These are phyloP conservation scores for Hypseocharis bilobata DNA, from an alignment of 441 rosid species.

Conservation along the genomic window DNA sequence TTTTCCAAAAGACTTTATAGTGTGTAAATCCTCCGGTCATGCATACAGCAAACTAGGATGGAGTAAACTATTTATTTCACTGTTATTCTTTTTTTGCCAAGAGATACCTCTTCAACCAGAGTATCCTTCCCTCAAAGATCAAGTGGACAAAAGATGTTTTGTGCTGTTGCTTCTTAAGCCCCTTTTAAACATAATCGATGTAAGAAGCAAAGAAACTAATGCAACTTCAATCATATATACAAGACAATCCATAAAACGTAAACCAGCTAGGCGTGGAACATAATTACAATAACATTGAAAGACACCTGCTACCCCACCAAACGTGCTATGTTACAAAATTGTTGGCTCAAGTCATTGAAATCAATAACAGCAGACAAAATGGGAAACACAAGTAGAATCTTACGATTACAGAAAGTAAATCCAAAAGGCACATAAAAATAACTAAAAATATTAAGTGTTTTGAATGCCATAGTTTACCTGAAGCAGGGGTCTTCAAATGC, in stretches of 20 bases:
- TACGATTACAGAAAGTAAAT: neutral
- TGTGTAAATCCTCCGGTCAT: neutral
- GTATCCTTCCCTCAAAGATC: no score
- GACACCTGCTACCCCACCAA: neutral
- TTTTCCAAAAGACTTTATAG: neutral
- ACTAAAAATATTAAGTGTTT: neutral
- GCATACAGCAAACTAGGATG: neutral
- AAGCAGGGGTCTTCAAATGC: slow-evolving; percentile 37
- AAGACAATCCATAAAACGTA: neutral
- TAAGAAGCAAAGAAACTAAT: neutral
- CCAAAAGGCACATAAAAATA: neutral
- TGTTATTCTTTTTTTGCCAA: no score
- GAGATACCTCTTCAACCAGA: no score
- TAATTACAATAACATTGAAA: neutral
- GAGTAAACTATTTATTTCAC: no score
- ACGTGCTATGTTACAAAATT: neutral
- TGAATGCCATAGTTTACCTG: slow-evolving; percentile 35
- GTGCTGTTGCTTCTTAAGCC: no score
- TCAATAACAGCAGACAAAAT: neutral
- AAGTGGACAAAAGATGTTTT: no score
- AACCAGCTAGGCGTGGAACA: neutral
- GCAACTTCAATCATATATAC: neutral
- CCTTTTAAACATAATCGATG: no score
- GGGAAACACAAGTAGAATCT: neutral
- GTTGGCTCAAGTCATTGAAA: neutral